phyloP scores from a whole-genome alignment of 768 basidiomycete species.

The Boletus barrowsii region DNA sequence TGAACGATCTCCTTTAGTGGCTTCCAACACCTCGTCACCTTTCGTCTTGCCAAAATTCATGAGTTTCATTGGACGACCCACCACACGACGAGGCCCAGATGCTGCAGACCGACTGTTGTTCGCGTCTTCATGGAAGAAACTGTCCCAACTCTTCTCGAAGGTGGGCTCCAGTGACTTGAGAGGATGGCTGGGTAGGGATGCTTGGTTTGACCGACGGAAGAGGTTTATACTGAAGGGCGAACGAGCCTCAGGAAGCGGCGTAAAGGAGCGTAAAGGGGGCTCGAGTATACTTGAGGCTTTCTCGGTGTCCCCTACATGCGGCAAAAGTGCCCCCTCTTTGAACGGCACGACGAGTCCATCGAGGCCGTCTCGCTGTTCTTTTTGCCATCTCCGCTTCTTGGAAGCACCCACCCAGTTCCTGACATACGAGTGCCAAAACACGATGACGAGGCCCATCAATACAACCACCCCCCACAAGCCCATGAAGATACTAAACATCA shows the following conservation, averaged over 20 bases:
- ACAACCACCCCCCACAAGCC: slow-evolving; percentile 82
- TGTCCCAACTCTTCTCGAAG: slow-evolving; percentile 44
- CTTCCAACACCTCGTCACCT: slow-evolving; percentile 20
- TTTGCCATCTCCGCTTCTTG: slow-evolving; percentile 48
- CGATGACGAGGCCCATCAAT: slow-evolving; percentile 66
- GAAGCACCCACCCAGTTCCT: slow-evolving; percentile 44
- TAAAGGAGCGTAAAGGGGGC: slow-evolving; percentile 43
- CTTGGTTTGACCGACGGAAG: slow-evolving; percentile 37
- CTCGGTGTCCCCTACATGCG: slow-evolving; percentile 22
- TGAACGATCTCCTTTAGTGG: slow-evolving; percentile 16
- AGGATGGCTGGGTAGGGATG: slow-evolving; percentile 22
- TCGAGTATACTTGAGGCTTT: slow-evolving; percentile 20
- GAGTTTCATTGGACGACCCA: slow-evolving; percentile 39
- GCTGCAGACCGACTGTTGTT: slow-evolving; percentile 20
- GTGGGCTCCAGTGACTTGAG: slow-evolving; percentile 27
- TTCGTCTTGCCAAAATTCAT: slow-evolving; percentile 45
- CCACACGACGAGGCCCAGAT: slow-evolving; percentile 23
- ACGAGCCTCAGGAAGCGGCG: slow-evolving; percentile 44
- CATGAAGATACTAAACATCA: slow-evolving; percentile 83
- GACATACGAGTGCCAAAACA: slow-evolving; percentile 72
- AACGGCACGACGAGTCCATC: slow-evolving; percentile 38
- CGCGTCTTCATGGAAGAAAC: slow-evolving; percentile 36
- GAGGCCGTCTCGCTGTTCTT: slow-evolving; percentile 48
- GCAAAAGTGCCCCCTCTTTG: slow-evolving; percentile 12
- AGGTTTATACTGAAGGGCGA: slow-evolving; percentile 32